Evolutionary conservation across 2,329 filamentous ascomycete species (phyloP).

Genomic region (Clarireedia monteithiana): DNA sequence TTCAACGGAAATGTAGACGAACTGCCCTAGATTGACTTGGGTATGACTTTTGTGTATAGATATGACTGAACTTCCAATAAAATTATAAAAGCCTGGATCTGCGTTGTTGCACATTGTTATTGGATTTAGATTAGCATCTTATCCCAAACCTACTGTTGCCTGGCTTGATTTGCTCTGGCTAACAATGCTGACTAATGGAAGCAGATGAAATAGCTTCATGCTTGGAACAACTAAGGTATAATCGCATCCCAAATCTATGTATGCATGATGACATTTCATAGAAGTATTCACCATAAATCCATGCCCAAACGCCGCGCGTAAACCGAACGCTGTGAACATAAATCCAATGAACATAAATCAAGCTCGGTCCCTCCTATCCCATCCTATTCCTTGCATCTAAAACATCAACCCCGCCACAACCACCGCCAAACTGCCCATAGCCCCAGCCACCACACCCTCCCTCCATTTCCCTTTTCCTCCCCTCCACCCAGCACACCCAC

Average conservation of each 20-base stretch:
- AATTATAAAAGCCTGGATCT: no score
- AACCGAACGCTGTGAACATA: neutral
- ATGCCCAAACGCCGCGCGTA: neutral
- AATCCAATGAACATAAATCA: neutral
- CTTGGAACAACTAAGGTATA: no score
- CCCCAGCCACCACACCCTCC: neutral
- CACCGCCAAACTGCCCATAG: neutral
- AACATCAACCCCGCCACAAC: neutral
- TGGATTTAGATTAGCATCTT: neutral
- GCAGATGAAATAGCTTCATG: no score
- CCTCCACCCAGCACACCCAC: neutral
- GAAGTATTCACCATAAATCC: no score
- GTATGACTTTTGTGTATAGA: neutral
- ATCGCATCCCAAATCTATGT: no score
- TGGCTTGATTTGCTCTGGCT: no score
- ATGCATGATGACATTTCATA: no score
- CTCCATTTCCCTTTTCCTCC: neutral
- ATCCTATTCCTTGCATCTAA: neutral
- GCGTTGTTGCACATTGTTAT: no score
- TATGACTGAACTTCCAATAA: no score
- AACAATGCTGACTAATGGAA: no score
- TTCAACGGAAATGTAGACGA: constrained; percentile 11
- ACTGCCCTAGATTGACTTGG: constrained; percentile 7
- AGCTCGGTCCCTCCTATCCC: neutral
- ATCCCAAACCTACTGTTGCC: neutral